Base-by-base conservation (phyloP, 495 filamentous ascomycete species). In the Lepraria neglecta region DNA sequence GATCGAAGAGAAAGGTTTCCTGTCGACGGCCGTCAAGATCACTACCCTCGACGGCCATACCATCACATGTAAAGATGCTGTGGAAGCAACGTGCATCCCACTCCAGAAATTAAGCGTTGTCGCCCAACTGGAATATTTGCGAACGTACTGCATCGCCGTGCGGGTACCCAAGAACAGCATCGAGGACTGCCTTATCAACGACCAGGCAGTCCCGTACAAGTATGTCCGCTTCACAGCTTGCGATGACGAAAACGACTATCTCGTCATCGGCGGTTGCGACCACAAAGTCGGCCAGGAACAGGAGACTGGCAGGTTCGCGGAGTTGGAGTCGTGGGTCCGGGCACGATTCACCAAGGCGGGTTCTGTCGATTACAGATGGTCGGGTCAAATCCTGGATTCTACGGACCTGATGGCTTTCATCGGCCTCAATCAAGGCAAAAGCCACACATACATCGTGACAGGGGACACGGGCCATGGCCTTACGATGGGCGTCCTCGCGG, bases 401-500 rank as follows among this genome's bases (percentile, higher is more conserved):
- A 72, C 76, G 24, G 80, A 84, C 52, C 77, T 73, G 67, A 72
- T 83, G 71, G 82, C 73, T 0, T 83, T 76, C 50, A 82, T 82
- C 52, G 82, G 82, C 31, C 74, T 74, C 62, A 83, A 83, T 64
- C 79, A 82, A 61, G 81, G 80, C 27, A 64, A 74, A 38, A 72
- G 68, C 27, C 74, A 77, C 64, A 76, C 76, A 1, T 85, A 80
- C 66, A 71, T 84, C 24, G 69, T 78, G 7, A 84, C 81, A 0
- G 81, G 82, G 1, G 82, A 83, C 59, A 82, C 77, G 6, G 82
- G 82, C 17, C 79, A 84, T 60, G 80, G 82, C 0, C 70, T 84
- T 31, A 84, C 81, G 21, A 80, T 84, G 33, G 80, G 78, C 21
- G 77, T 81, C 1, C 57, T 84, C 33, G 81, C 81, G 0, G 76